Evolutionary conservation across 371 early-diverging fungal genomes (phyloP).

Genomic region (Mucor saturninus): DNA sequence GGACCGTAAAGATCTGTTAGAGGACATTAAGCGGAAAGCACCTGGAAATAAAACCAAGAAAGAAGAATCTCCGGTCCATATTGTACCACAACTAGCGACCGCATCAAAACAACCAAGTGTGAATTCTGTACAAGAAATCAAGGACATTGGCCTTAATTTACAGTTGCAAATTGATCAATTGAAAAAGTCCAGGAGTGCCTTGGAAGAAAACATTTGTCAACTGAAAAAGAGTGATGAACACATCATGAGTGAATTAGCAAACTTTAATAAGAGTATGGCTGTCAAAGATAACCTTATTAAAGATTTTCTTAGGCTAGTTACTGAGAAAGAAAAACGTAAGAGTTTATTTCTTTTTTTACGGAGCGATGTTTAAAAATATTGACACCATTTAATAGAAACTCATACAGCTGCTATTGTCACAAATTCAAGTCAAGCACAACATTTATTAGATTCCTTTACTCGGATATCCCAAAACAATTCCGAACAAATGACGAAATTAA

Average conservation of each 20-base stretch:
- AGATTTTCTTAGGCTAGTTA: conserved; percentile 54
- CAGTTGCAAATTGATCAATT: conserved; percentile 55
- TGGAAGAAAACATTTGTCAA: conserved; percentile 43
- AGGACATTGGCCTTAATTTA: conserved; percentile 36
- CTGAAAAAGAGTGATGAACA: conserved; percentile 59
- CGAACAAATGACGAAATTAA: conserved; percentile 28
- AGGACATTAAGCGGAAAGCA: conserved; percentile 64
- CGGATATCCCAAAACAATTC: conserved; percentile 24
- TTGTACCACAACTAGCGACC: not conserved
- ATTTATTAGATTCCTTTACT: conserved; percentile 33
- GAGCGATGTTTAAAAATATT: not conserved
- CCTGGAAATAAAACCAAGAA: conserved; percentile 36
- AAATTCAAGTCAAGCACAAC: conserved; percentile 16
- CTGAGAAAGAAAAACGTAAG: conserved; percentile 14
- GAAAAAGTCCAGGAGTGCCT: conserved; percentile 29
- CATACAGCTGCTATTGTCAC: conserved; percentile 1
- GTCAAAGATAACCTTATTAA: conserved; percentile 70
- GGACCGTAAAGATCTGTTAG: conserved; percentile 67
- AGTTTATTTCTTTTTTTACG: not conserved
- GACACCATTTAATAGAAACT: conserved; percentile 6
- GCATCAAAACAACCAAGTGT: conserved; percentile 2
- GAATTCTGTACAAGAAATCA: conserved; percentile 29
- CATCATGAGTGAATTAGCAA: conserved; percentile 62
- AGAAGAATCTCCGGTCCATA: conserved; percentile 1
- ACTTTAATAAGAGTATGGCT: conserved; percentile 60